Evolutionary conservation across 2,329 filamentous ascomycete genomes (phyloP).

Genomic region (Harringtonia lauricola): DNA sequence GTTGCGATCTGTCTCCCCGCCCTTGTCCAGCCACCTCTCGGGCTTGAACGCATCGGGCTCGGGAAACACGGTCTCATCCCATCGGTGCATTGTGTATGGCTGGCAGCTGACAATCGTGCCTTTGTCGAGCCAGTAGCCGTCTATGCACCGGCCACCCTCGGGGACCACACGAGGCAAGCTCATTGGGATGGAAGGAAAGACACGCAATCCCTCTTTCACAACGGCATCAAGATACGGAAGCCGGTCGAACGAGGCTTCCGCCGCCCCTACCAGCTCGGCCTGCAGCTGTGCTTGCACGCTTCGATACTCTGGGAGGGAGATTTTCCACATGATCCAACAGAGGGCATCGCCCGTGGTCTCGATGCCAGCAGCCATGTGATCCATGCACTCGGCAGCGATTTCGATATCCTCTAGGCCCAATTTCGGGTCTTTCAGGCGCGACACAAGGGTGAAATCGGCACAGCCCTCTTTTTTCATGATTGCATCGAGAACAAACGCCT

Average conservation of each 20-base stretch:
- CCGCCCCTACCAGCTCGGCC: constrained; percentile 32
- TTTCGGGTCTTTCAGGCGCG: constrained; percentile 36
- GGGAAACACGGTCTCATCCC: constrained; percentile 58
- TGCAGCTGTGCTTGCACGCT: constrained; percentile 39
- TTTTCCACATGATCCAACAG: constrained; percentile 60
- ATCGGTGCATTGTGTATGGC: constrained; percentile 46
- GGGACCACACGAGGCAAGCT: constrained; percentile 49
- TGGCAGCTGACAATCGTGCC: constrained; percentile 48
- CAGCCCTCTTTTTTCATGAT: constrained; percentile 29
- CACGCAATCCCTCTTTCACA: constrained; percentile 48
- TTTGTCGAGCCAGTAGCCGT: constrained; percentile 40
- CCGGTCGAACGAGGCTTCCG: constrained; percentile 31
- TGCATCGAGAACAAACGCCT: constrained; percentile 44
- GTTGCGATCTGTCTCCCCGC: constrained; percentile 60
- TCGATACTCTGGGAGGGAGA: constrained; percentile 46
- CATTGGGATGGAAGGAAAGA: constrained; percentile 55
- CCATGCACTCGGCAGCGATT: constrained; percentile 56
- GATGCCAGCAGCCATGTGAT: constrained; percentile 62
- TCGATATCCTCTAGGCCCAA: constrained; percentile 36
- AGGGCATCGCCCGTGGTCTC: constrained; percentile 62
- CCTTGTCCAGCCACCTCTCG: constrained; percentile 67
- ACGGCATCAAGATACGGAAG: constrained; percentile 52
- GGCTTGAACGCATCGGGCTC: constrained; percentile 68
- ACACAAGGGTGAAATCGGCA: constrained; percentile 44
- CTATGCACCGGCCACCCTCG: constrained; percentile 35